Conservation (phyloP, 441 rosid species). For the Iberis amara region DNA sequence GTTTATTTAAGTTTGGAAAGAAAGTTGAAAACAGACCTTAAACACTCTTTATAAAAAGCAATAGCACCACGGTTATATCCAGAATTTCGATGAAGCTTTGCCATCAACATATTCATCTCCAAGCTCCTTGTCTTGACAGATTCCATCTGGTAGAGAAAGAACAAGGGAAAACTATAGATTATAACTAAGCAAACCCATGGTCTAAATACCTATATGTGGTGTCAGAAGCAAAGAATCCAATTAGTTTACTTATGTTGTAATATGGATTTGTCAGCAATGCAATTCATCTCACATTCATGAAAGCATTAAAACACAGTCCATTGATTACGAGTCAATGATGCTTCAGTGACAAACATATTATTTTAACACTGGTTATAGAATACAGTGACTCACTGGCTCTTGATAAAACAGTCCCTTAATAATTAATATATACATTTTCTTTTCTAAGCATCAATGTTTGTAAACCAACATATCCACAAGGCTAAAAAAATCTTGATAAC, state of each 20-base stretch:
- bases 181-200: background rate
- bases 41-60: slow-evolving; percentile 81
- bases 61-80: slow-evolving; percentile 77
- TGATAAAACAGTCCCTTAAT: too few species aligned
- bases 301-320: too few species aligned
- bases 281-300: background rate
- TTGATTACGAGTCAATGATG: too few species aligned
- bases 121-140: slow-evolving; percentile 84
- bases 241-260: too few species aligned
- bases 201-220: slow-evolving; percentile 6
- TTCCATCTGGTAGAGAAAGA: slow-evolving; percentile 60
- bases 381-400: too few species aligned
- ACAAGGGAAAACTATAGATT: background rate
- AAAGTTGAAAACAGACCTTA: slow-evolving; percentile 47
- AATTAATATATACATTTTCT: background rate
- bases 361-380: too few species aligned
- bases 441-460: background rate
- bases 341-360: too few species aligned
- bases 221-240: background rate
- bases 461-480: slow-evolving; percentile 12
- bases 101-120: slow-evolving; percentile 89
- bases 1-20: slow-evolving; percentile 3
- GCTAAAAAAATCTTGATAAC: background rate
- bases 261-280: background rate
- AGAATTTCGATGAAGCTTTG: slow-evolving; percentile 82